Evolutionary conservation across 73 alveolate species (phyloP).

Genomic region (Tetrahymena borealis): DNA sequence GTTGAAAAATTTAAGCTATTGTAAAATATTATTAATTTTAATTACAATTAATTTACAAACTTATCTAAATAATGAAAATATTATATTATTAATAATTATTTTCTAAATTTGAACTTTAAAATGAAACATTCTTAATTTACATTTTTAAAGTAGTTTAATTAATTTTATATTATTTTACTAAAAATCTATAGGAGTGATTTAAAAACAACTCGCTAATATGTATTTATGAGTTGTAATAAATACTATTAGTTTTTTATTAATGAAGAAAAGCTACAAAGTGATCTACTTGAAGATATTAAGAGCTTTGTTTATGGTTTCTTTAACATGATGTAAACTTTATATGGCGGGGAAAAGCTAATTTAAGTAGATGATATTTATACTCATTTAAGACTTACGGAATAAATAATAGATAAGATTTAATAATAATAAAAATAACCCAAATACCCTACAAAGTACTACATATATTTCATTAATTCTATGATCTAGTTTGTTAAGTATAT

Average conservation of each 20-base stretch:
- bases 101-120: too few relatives aligned
- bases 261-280: background rate
- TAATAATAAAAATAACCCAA: background rate
- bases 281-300: background rate
- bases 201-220: background rate
- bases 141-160: too few relatives aligned
- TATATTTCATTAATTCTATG: background rate
- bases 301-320: background rate
- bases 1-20: background rate
- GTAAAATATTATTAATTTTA: too few relatives aligned
- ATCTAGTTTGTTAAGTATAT: background rate
- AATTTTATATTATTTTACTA: background rate
- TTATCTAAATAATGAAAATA: too few relatives aligned
- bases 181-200: background rate
- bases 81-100: too few relatives aligned
- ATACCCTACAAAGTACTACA: background rate
- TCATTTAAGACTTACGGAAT: background rate
- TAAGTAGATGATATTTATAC: background rate
- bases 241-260: background rate
- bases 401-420: background rate
- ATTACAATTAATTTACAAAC: too few relatives aligned
- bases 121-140: too few relatives aligned
- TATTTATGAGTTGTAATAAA: background rate
- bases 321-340: background rate
- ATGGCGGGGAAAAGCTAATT: background rate